Base-by-base conservation (phyloP, 306 rosid genomes). In the Cicer yamashitae region DNA sequence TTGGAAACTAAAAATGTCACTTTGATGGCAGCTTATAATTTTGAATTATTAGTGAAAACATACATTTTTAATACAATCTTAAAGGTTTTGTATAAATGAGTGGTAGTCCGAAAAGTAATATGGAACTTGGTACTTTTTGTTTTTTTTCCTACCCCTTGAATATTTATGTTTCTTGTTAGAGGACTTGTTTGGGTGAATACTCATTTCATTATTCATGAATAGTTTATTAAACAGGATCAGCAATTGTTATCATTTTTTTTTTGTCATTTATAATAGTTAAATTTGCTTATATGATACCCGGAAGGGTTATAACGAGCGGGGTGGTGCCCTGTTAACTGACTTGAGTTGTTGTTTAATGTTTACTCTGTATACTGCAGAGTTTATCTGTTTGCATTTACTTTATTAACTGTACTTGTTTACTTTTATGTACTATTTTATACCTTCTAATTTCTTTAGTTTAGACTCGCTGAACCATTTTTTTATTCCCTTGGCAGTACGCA, bases 401-500 rank as follows among this genome's bases (percentile, higher is more conserved):
- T 69, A 34, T 39, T 44, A 67, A 43, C 52, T 37, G 15, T 67
- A 40, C 45, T 45, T 47, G 2, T 17, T 30, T 43, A 62, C 71
- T 63, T 38, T 38, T 30, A 3, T 30, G 3, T 4, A 30, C 37
- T 30, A 30, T 30, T 43, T 43, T 43, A 43, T 67, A 43, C 53
- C 41, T 50, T 1, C 14, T 22, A 50, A 57, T 76, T 59, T 39
- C 63, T 46, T 51, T 63, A 15, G 25, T 57, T 18, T 52, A 22
- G 37, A 51, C 47, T 61, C 40, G 79, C 58, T 63, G 56, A 79
- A 79, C 39, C 47, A 9, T 64, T 73, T 74, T 81, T 77, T 73
- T 30, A 66, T 18, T 43, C 11, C 52, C n/a, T 63, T 82, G 76
- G 52, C 90, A 94, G 99, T 96, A 96, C 73, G 99, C 98, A 9